Conservation (phyloP, 257 asterid genomes). For the Forsythia viridissima region DNA sequence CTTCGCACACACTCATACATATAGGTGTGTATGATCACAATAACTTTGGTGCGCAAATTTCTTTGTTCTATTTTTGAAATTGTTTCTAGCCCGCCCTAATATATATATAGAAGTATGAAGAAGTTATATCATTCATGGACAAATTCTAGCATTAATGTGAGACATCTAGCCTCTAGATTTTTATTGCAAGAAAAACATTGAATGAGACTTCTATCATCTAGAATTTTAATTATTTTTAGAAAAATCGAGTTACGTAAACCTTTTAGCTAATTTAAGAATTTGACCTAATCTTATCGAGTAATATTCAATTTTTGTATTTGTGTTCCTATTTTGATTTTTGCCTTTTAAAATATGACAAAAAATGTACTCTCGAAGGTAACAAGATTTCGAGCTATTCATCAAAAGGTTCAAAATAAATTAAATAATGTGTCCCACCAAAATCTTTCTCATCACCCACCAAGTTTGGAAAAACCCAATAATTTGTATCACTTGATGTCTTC, state of each 20-base stretch:
- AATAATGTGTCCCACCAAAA: slow-evolving; percentile 3
- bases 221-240: not conserved
- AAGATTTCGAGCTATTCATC: not conserved
- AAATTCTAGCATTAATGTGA: not conserved
- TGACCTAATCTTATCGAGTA: too few species aligned
- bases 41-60: not conserved
- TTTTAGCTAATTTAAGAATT: too few species aligned
- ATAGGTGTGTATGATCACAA: not conserved
- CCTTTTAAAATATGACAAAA: too few species aligned
- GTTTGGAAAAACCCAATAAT: not conserved
- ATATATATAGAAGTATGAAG: not conserved
- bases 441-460: not conserved
- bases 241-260: not conserved
- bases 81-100: slow-evolving; percentile 13
- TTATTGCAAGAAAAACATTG: not conserved
- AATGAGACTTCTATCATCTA: not conserved
- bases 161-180: not conserved
- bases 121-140: slow-evolving; percentile 3
- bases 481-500: slow-evolving; percentile 11
- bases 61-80: not conserved
- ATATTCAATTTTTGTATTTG: too few species aligned
- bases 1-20: not conserved
- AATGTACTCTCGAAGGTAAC: too few species aligned
- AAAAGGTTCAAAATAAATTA: not conserved
- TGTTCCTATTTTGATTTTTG: not conserved